Conservation (phyloP, 306 rosid genomes). For the Prunus campanulata region DNA sequence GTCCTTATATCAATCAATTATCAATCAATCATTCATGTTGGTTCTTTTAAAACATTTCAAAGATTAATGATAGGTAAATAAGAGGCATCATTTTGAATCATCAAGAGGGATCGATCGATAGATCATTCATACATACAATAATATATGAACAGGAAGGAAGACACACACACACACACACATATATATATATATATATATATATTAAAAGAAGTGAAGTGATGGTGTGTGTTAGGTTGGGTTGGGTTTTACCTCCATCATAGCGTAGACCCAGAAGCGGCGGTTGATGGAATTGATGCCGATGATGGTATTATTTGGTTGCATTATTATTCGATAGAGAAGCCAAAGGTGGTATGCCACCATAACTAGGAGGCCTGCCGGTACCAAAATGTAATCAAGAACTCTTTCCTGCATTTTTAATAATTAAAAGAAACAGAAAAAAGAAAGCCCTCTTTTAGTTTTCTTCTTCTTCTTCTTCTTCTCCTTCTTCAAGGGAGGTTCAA, state of each 20-base stretch:
- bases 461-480: background rate
- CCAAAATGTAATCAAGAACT: conserved; percentile 46
- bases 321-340: conserved; percentile 55
- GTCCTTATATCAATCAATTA: background rate
- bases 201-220: background rate
- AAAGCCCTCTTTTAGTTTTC: background rate
- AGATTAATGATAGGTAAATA: background rate
- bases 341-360: conserved; percentile 72
- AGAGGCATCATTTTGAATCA: background rate
- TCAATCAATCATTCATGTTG: background rate
- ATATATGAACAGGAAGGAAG: background rate
- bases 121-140: background rate
- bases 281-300: conserved; percentile 80
- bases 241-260: conserved; percentile 84
- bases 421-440: background rate
- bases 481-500: background rate
- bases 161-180: too few relatives aligned
- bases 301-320: conserved; percentile 64
- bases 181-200: too few relatives aligned
- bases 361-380: conserved; percentile 56
- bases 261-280: conserved; percentile 84
- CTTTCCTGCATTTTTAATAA: conserved; percentile 40
- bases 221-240: background rate
- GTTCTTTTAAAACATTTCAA: background rate
- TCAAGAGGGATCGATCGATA: background rate